Evolutionary conservation across 1,284 basidiomycete genomes (phyloP).

Genomic region (Limonomyces culmigenus): DNA sequence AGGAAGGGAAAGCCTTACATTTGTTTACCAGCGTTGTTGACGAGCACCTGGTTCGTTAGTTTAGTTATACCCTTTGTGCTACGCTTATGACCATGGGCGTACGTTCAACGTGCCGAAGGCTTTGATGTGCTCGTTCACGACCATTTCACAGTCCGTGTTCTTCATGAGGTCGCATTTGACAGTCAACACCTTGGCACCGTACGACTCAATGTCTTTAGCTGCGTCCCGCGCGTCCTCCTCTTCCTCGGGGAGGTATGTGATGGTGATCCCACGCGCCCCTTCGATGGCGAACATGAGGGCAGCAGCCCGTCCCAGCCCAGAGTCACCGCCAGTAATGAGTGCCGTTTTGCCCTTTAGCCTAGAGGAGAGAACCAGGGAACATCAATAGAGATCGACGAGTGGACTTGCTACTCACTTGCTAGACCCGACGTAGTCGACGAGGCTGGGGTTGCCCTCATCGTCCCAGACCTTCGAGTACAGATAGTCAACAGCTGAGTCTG

Average conservation of each 20-base stretch:
- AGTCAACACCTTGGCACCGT: conserved; percentile 23
- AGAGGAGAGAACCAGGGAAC: background rate
- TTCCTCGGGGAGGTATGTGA: conserved; percentile 46
- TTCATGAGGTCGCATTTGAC: conserved; percentile 29
- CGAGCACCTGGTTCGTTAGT: no score
- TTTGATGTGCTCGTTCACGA: conserved; percentile 32
- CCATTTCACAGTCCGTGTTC: conserved; percentile 17
- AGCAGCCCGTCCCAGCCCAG: conserved; percentile 43
- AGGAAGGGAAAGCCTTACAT: conserved; percentile 12
- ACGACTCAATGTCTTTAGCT: conserved; percentile 24
- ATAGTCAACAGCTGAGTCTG: no score
- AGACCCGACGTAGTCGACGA: conserved; percentile 29
- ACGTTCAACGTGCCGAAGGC: conserved; percentile 32
- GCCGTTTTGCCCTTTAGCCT: conserved; percentile 35
- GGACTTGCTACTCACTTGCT: conserved; percentile 17
- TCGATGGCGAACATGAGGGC: conserved; percentile 48
- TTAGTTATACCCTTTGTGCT: no score
- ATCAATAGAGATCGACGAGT: background rate
- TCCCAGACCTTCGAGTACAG: no score
- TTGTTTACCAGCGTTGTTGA: conserved; percentile 54
- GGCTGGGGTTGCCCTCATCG: conserved; percentile 36
- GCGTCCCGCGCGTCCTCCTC: conserved; percentile 36
- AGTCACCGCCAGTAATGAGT: conserved; percentile 35
- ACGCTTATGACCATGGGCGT: no score
- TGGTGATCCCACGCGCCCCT: conserved; percentile 40